Evolutionary conservation across 306 rosid genomes (phyloP).

Genomic region (Rosa lucieae): DNA sequence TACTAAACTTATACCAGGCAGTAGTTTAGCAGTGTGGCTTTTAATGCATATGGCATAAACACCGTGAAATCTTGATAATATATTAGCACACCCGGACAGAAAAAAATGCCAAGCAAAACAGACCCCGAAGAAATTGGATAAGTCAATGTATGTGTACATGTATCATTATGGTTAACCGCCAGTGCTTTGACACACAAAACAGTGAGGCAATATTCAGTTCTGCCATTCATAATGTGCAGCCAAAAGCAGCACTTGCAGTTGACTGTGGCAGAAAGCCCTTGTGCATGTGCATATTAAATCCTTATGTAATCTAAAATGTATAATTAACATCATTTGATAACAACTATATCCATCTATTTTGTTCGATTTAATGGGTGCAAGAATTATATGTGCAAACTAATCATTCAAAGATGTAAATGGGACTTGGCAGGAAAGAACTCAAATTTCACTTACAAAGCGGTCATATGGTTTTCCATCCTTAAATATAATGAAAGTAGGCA

Average conservation of each 20-base stretch:
- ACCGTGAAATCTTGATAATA: not conserved
- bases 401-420: constrained; percentile 5
- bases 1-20: not conserved
- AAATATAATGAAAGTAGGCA: constrained; percentile 88
- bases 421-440: not conserved
- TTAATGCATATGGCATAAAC: not conserved
- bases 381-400: not conserved
- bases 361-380: not conserved
- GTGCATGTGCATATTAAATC: not conserved
- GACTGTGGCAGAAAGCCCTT: not conserved
- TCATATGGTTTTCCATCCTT: constrained; percentile 79
- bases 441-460: constrained; percentile 71
- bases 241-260: not conserved
- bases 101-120: not conserved
- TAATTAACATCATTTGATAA: not conserved
- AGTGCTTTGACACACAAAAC: not conserved
- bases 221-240: not conserved
- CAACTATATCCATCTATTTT: not conserved
- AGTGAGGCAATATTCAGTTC: not conserved
- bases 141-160: not conserved
- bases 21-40: constrained; percentile 1
- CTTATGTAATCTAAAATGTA: not conserved
- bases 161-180: not conserved
- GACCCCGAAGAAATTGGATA: not conserved
- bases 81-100: not conserved